Evolutionary conservation across 176 grass and related monocot genomes (phyloP).

Genomic region (Juncus inflexus): DNA sequence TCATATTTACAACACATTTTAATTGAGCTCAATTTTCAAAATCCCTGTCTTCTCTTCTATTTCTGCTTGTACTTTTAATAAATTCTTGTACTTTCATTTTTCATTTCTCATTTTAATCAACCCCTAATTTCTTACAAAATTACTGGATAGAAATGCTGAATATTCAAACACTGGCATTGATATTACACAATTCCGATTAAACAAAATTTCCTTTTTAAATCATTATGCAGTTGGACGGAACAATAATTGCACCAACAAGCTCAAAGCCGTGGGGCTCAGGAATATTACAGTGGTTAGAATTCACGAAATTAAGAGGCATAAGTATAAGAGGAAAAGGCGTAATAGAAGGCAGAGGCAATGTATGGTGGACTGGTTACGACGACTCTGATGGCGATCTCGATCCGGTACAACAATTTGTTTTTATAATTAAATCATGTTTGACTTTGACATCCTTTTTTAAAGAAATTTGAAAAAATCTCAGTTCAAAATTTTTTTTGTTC

Average conservation of each 20-base stretch:
- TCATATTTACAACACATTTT: no score
- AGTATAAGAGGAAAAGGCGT: slow-evolving; percentile 75
- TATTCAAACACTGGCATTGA: no score
- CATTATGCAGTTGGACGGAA: slow-evolving; percentile 75
- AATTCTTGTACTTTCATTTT: no score
- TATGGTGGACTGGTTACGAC: slow-evolving; percentile 73
- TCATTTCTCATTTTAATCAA: no score
- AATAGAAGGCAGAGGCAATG: slow-evolving; percentile 76
- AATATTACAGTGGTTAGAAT: slow-evolving; percentile 89
- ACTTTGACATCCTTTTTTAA: no score
- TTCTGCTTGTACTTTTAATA: no score
- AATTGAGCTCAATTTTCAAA: no score
- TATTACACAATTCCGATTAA: no score
- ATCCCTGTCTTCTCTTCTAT: no score
- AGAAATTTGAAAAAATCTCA: slow-evolving; percentile 10
- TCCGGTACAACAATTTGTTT: slow-evolving; percentile 36
- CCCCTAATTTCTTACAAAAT: no score
- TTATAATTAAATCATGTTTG: no score
- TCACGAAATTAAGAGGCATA: slow-evolving; percentile 88
- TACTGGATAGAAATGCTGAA: no score
- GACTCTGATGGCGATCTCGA: slow-evolving; percentile 49
- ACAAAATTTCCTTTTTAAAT: neutral
- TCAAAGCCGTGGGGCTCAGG: slow-evolving; percentile 66
- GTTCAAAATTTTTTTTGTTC: neutral
- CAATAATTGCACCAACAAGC: slow-evolving; percentile 69